Percentiles rank a stretch among this genome's conserved stretches.
Conservation (phyloP, 805 yeast genomes). For the Sugiyamaella floridensis region DNA sequence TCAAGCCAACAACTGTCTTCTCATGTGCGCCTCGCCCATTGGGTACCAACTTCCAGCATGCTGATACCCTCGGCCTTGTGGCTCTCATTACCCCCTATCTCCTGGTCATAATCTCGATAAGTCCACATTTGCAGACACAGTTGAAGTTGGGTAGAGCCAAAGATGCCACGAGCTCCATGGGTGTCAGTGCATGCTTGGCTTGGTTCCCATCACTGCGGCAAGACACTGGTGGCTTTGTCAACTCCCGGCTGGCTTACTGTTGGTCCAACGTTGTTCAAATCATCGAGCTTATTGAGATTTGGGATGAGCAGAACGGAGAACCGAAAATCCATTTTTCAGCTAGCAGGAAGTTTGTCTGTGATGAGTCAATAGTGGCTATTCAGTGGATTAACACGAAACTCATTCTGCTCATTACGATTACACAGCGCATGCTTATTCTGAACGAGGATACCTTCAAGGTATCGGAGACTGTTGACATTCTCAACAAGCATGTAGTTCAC, state of each 20-base stretch:
- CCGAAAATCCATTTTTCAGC: constrained; percentile 33
- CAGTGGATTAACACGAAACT: constrained; percentile 48
- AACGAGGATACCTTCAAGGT: constrained; percentile 36
- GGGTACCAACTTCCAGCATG: constrained; percentile 46
- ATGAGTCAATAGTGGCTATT: constrained; percentile 46
- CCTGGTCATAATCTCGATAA: constrained; percentile 48
- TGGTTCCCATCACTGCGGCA: constrained; percentile 55
- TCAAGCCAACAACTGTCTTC: constrained; percentile 31
- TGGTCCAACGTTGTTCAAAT: constrained; percentile 60
- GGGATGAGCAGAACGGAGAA: constrained; percentile 26
- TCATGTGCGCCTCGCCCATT: constrained; percentile 50
- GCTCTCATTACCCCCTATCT: constrained; percentile 51
- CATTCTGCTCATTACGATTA: constrained; percentile 37
- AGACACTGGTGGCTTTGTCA: background rate
- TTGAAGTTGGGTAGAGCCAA: constrained; percentile 47
- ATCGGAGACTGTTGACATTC: constrained; percentile 33
- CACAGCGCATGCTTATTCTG: constrained; percentile 41
- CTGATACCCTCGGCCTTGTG: constrained; percentile 52
- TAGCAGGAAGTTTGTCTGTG: constrained; percentile 37
- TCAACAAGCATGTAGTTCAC: constrained; percentile 35
- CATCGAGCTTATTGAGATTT: constrained; percentile 38
- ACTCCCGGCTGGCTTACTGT: constrained; percentile 49
- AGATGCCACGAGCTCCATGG: constrained; percentile 26
- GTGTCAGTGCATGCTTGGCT: constrained; percentile 40
- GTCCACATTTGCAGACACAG: constrained; percentile 47